Evolutionary conservation across 805 yeast genomes (phyloP), one percentile per base, ranked within the genome.

Genomic region (Tetrapisispora namnaoensis): DNA sequence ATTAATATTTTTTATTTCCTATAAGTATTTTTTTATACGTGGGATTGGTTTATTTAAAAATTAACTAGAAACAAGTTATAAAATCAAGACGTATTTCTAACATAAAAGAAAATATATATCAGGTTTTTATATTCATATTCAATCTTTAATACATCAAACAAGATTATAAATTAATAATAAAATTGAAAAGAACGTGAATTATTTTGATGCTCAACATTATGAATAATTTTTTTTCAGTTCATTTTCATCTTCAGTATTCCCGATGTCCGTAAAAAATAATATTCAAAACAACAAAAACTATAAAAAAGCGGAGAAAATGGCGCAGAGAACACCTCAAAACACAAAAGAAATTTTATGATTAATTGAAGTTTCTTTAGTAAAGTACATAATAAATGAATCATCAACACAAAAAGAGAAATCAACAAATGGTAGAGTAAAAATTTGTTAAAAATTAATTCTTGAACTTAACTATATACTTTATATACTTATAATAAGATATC

Each of bases 1-100:
- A 42, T 34, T 34, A 42, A 42, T 35, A 42, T 42, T 35, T 42
- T 35, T 34, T 34, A 22, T 42, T 35, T 34, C 39, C 45, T 42
- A 42, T 42, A 34, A 18, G 45, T 16, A 34, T 34, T 42, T 35
- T 42, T 30, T 30, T 32, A 32, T 42, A 35, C 45, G 45, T 42
- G 20, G 39, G 39, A 35, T 34, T 42, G 39, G 45, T 35, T 21
- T 22, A 37, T 21, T 34, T 35, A 22, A 34, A 30, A 3, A 22
- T 22, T 8, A 42, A 42, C n/a, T 2, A 42, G 10, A 24, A 39
- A 24, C 13, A 39, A 39, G 11, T 16, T 22, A 22, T 22, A 27
- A 40, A 27, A 40, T 17, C n/a, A 35, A n/a, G 18, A 35, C 8
- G 6, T 13, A 35, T 6, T 14, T n/a, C n/a, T n/a, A n/a, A n/a